phyloP scores from a whole-genome alignment of 2,329 filamentous ascomycete genomes.

The Paraphaeosphaeria minitans region DNA sequence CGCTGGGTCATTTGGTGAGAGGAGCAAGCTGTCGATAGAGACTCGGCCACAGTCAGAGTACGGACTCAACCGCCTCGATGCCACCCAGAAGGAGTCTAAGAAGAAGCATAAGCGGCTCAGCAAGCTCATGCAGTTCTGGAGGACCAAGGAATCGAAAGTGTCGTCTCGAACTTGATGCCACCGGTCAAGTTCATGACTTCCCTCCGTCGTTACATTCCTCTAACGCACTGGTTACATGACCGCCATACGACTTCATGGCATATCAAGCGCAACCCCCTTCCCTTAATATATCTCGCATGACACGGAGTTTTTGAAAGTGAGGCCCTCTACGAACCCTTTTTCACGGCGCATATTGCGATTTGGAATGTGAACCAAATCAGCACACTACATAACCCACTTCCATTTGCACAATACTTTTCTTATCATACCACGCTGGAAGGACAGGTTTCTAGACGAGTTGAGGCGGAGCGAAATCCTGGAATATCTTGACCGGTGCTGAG shows the following conservation, averaged over 20 bases:
- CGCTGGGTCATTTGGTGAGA: slow-evolving; percentile 68
- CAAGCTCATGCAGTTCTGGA: slow-evolving; percentile 81
- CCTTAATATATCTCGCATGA: slow-evolving; percentile 38
- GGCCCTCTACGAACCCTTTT: slow-evolving; percentile 40
- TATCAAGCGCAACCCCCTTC: slow-evolving; percentile 29
- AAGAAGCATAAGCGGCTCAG: slow-evolving; percentile 74
- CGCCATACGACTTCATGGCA: slow-evolving; percentile 40
- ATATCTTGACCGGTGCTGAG: slow-evolving; percentile 37
- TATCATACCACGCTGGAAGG: slow-evolving; percentile 25
- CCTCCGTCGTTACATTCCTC: slow-evolving; percentile 23
- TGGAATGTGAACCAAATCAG: slow-evolving; percentile 38
- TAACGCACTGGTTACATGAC: slow-evolving; percentile 27
- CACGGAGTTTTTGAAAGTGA: slow-evolving; percentile 45
- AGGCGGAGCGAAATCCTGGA: slow-evolving; percentile 25
- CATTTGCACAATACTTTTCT: slow-evolving; percentile 25
- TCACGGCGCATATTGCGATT: slow-evolving; percentile 45
- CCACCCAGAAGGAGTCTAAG: slow-evolving; percentile 65
- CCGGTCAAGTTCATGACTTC: slow-evolving; percentile 2
- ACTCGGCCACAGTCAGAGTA: slow-evolving; percentile 56
- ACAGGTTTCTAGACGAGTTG: slow-evolving; percentile 31
- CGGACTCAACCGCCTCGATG: slow-evolving; percentile 48
- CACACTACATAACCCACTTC: slow-evolving; percentile 36
- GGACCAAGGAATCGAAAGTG: slow-evolving; percentile 55
- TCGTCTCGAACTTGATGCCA: slow-evolving; percentile 28
- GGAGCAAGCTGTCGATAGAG: slow-evolving; percentile 75